Base-by-base conservation (phyloP, 169 alveolate species). In the Miamiensis avidus region DNA sequence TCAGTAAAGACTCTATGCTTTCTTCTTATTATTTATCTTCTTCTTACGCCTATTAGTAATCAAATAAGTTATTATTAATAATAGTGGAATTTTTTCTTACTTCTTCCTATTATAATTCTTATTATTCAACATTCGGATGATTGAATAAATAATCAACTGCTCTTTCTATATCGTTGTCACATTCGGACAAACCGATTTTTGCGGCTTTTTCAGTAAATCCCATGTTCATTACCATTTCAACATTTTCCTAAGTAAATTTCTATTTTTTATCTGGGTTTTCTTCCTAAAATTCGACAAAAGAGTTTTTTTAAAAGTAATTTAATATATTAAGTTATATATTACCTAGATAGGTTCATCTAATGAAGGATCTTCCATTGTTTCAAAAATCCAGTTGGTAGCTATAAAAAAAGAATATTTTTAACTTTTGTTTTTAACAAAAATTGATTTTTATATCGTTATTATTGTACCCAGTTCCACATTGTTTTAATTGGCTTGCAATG, bases 161-260 rank as follows among this genome's bases (percentile, higher is more conserved):
- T 88, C 93, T 89, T 65, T 94, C 97, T 6, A 92, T 78, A 84
- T 93, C 91, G 32, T 93, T 91, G 31, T 94, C 93, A 78, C 89
- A 87, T 69, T 76, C 88, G 81, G 75, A 87, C 34, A 95, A 82
- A 31, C 96, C 97, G 65, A 88, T 89, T 65, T 85, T 89, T 28
- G 94, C 93, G 89, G 91, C 83, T n/a, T 88, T 91, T 65, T 81
- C 92, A n/a, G 92, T 83, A 87, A 96, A 91, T 74, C 98, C 98
- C 95, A 96, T 92, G 78, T 33, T 69, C 29, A 82, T 27, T 29
- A 96, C 82, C 74, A 85, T 72, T 79, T 88, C 89, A 11, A 93
- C 74, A 27, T 74, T 78, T 29, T 86, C 91, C 72, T 86, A 88
- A 69, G 31, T 81, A 25, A 81, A 88, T 31, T 79, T 81, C n/a